Percentiles rank a stretch among this genome's conserved stretches.
These are phyloP conservation scores for Caryocar brasiliense DNA, from an alignment of 441 rosid species.

Conservation along the genomic window DNA sequence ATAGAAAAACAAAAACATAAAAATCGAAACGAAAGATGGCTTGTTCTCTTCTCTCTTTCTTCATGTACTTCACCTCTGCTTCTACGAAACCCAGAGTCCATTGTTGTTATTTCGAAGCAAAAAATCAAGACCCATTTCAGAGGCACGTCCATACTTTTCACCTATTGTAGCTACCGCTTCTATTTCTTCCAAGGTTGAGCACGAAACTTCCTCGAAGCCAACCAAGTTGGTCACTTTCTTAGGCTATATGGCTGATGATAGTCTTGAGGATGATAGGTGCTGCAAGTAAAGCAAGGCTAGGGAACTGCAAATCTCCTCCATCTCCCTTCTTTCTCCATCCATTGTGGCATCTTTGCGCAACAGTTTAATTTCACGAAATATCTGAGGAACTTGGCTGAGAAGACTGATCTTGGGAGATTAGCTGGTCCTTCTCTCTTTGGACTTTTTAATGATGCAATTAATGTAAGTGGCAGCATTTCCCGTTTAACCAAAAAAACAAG, in stretches of 20 bases:
- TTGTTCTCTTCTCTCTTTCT: conserved; percentile 2
- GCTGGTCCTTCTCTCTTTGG: conserved; percentile 64
- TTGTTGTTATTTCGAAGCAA: not conserved
- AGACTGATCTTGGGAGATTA: conserved; percentile 86
- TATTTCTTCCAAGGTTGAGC: not conserved
- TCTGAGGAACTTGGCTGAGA: conserved; percentile 71
- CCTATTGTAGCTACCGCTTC: conserved; percentile 18
- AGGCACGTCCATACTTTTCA: conserved; percentile 1
- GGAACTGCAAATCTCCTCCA: not conserved
- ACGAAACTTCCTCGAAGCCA: conserved; percentile 17
- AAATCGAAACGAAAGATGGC: conserved; percentile 6
- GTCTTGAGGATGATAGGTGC: conserved; percentile 68
- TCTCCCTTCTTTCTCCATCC: not conserved
- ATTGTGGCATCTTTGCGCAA: conserved; percentile 7
- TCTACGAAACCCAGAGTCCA: conserved; percentile 8
- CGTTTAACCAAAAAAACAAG: conserved; percentile 38
- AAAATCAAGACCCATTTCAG: not conserved
- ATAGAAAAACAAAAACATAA: too few species aligned
- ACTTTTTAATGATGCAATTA: conserved; percentile 61
- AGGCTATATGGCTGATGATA: conserved; percentile 75
- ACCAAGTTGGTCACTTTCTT: conserved; percentile 60
- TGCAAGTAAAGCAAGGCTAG: conserved; percentile 66
- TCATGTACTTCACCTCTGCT: conserved; percentile 7
- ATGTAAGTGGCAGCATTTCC: conserved; percentile 37
- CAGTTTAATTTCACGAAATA: conserved; percentile 26